Evolutionary conservation across 2,329 filamentous ascomycete species (phyloP).

Genomic region (Talaromyces atroroseus): DNA sequence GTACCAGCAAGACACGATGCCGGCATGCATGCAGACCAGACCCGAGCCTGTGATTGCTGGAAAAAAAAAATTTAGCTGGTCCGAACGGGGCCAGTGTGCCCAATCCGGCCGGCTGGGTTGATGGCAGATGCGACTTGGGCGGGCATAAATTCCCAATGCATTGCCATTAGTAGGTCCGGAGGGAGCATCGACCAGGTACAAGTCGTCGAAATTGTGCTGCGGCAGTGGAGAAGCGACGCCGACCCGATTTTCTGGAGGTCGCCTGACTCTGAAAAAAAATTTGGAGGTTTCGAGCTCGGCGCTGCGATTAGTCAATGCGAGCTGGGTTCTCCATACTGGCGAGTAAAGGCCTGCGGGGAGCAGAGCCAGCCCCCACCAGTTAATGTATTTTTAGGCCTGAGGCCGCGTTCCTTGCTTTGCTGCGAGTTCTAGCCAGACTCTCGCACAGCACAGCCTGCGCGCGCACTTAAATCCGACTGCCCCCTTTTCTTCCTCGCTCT

Average conservation of each 20-base stretch:
- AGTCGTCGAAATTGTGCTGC: neutral
- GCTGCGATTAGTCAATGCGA: neutral
- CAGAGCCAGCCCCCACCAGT: neutral
- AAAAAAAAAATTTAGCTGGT: conserved; percentile 6
- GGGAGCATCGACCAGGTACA: neutral
- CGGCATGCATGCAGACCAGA: neutral
- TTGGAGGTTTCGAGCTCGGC: neutral
- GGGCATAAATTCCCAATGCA: neutral
- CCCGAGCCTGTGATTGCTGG: conserved; percentile 14
- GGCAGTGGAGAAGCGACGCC: conserved; percentile 2
- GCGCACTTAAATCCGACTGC: neutral
- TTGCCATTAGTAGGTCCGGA: neutral
- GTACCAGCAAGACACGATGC: neutral
- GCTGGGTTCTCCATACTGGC: neutral
- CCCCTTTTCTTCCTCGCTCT: neutral
- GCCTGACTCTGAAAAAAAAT: conserved; percentile 30
- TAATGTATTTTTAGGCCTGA: neutral
- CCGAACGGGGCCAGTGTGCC: neutral
- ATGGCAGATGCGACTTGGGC: neutral
- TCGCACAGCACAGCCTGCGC: neutral
- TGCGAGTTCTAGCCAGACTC: neutral
- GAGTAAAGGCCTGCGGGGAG: neutral
- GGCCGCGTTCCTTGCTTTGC: neutral
- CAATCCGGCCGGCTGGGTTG: neutral
- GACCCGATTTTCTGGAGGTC: conserved; percentile 17